phyloP scores from a whole-genome alignment of 148 eudicot species.

The Agrostemma githago region DNA sequence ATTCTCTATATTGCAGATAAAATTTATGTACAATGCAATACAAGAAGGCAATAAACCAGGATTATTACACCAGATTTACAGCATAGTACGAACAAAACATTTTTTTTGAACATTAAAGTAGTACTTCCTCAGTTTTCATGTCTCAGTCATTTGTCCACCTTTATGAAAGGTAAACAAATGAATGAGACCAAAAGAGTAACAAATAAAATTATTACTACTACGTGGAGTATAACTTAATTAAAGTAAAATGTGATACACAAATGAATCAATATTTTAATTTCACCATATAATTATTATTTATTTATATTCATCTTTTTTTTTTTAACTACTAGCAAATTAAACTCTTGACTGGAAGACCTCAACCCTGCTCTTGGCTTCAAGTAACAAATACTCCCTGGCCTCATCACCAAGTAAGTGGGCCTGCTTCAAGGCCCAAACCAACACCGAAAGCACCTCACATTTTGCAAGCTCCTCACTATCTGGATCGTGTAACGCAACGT shows the following conservation, averaged over 20 bases:
- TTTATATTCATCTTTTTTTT: slow-evolving; percentile 1
- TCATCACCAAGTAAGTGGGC: slow-evolving; percentile 50
- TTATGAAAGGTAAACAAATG: no score
- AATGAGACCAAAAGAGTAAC: background rate
- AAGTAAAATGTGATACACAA: slow-evolving; percentile 9
- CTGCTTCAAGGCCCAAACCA: slow-evolving; percentile 93
- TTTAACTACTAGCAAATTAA: slow-evolving; percentile 28
- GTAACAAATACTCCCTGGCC: slow-evolving; percentile 46
- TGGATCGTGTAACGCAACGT: slow-evolving; percentile 66
- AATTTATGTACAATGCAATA: slow-evolving; percentile 35
- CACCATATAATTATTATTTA: slow-evolving; percentile 6
- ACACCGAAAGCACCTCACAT: slow-evolving; percentile 65
- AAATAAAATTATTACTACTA: background rate
- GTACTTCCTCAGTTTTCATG: no score
- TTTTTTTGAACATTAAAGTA: background rate
- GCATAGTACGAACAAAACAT: slow-evolving; percentile 5
- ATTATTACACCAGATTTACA: slow-evolving; percentile 3
- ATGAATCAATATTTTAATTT: slow-evolving; percentile 14
- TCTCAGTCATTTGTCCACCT: no score
- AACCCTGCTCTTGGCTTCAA: slow-evolving; percentile 61
- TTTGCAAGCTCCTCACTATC: slow-evolving; percentile 75
- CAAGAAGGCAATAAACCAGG: slow-evolving; percentile 2
- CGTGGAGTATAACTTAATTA: background rate
- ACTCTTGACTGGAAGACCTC: slow-evolving; percentile 85
- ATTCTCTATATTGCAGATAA: background rate